Evolutionary conservation across 2,329 filamentous ascomycete species (phyloP).

Genomic region (Stachybotrys echinatus): DNA sequence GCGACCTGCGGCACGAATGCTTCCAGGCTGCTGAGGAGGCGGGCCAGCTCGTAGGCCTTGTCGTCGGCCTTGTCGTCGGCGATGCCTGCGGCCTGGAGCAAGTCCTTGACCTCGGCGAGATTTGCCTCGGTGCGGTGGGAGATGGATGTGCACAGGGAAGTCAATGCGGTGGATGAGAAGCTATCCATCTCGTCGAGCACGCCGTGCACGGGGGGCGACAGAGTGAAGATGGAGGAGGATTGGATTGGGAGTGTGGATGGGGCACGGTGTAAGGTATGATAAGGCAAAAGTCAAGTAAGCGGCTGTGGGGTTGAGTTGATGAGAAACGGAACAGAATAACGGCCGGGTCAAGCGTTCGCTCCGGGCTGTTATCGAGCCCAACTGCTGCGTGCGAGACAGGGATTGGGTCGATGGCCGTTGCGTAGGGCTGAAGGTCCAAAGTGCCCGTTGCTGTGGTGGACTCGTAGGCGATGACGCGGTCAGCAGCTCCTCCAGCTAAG

Average conservation of each 20-base stretch:
- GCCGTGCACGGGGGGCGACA: too few species aligned
- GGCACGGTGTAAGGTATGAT: not conserved
- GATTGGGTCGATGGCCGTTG: not conserved
- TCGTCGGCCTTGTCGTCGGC: too few species aligned
- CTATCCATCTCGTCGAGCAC: too few species aligned
- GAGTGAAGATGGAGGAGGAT: not conserved
- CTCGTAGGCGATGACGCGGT: not conserved
- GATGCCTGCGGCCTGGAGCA: conserved; percentile 11
- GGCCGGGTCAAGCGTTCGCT: too few species aligned
- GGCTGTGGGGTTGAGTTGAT: too few species aligned
- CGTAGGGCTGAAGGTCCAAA: not conserved
- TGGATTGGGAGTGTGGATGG: not conserved
- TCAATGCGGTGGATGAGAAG: conserved; percentile 27
- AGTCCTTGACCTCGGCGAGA: conserved; percentile 20
- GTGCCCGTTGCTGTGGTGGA: not conserved
- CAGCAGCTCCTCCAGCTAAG: not conserved
- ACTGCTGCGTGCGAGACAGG: not conserved
- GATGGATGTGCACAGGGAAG: conserved; percentile 22
- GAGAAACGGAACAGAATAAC: too few species aligned
- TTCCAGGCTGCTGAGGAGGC: conserved; percentile 16
- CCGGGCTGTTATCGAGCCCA: too few species aligned
- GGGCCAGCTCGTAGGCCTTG: conserved; percentile 10
- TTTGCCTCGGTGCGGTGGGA: conserved; percentile 22
- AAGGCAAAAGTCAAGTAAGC: too few species aligned
- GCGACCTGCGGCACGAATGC: conserved; percentile 16